phyloP scores from a whole-genome alignment of 2,329 filamentous ascomycete genomes.

The Cladophialophora chaetospira region DNA sequence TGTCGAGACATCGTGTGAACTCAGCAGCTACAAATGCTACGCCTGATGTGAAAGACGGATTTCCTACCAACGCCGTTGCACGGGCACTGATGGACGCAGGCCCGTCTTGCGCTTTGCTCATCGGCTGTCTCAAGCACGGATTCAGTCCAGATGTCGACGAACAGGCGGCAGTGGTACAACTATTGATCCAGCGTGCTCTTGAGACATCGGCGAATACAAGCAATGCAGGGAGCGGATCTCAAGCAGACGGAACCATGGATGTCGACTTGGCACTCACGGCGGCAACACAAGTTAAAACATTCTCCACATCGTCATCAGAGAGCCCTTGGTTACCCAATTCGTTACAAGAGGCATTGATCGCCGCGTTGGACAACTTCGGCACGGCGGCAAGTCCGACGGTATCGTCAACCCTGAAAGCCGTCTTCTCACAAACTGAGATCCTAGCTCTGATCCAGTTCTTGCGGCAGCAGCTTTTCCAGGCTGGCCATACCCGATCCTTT shows the following conservation, averaged over 20 bases:
- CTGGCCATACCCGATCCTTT: slow-evolving; percentile 30
- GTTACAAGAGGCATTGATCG: slow-evolving; percentile 22
- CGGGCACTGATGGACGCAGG: slow-evolving; percentile 44
- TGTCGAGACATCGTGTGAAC: slow-evolving; percentile 44
- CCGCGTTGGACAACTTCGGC: slow-evolving; percentile 22
- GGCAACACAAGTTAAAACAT: slow-evolving; percentile 17
- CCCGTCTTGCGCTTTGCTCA: slow-evolving; percentile 42
- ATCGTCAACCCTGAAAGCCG: slow-evolving; percentile 21
- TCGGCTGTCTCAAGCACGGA: slow-evolving; percentile 41
- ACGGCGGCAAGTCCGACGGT: slow-evolving; percentile 13
- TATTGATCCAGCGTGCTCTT: slow-evolving; percentile 44
- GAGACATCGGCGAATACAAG: slow-evolving; percentile 35
- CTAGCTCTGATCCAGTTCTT: slow-evolving; percentile 36
- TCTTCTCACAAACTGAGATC: slow-evolving; percentile 24
- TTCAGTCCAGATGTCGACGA: slow-evolving; percentile 42
- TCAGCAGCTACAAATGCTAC: slow-evolving; percentile 41
- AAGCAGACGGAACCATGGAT: not conserved
- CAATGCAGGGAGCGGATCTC: not conserved
- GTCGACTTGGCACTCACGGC: slow-evolving; percentile 22
- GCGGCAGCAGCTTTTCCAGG: slow-evolving; percentile 33
- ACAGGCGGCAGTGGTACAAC: slow-evolving; percentile 43
- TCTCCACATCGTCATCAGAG: slow-evolving; percentile 10
- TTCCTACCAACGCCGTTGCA: slow-evolving; percentile 33
- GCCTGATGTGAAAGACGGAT: slow-evolving; percentile 33
- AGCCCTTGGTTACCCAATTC: slow-evolving; percentile 16